Base-by-base conservation (phyloP, 1,139 yeast species). In the Taphrina deformans region DNA sequence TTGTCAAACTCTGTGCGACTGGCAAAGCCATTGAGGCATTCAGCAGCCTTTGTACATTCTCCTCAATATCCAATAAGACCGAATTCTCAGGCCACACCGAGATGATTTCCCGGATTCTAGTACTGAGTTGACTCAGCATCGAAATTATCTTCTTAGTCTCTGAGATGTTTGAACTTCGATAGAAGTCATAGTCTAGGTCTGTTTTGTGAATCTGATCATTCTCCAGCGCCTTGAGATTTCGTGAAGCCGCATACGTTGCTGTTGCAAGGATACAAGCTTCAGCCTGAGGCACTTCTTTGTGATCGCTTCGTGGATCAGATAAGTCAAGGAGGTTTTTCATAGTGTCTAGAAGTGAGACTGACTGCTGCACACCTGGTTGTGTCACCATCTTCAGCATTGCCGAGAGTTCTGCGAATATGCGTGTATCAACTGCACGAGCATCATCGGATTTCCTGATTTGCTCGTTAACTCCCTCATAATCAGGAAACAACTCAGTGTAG, bases 1-100 rank as follows among this genome's bases (percentile, higher is more conserved):
- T 91, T 65, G 88, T 89, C 61, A 95, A 79, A 68, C 87, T 81
- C 70, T 88, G 83, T 9, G 93, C 93, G 58, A 93, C 78, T 0
- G 99, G 95, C 0, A 88, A 83, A 41, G 80, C 79, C 3, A 85
- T 79, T 0, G 96, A 83, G 71, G 80, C 86, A 3, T 76, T 75
- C 66, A 88, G 75, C 69, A 88, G 84, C 73, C 92, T 98, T 18
- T 80, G 77, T 68, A 88, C 82, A n/a, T 88, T 84, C 67, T 86
- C 78, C 33, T 79, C 76, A 62, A 93, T 80, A 40, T 87, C 90
- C 67, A 82, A 86, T 61, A 95, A 77, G 0, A 96, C 90, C 0
- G 96, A 95, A 78, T 95, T 97, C 72, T 95, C 99, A 0, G 99
- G 98, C 97, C 97, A 93, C 72, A 86, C 85, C 24, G 77, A 77